phyloP scores from a whole-genome alignment of 345 rosid genomes.

The Acer yangbiense region DNA sequence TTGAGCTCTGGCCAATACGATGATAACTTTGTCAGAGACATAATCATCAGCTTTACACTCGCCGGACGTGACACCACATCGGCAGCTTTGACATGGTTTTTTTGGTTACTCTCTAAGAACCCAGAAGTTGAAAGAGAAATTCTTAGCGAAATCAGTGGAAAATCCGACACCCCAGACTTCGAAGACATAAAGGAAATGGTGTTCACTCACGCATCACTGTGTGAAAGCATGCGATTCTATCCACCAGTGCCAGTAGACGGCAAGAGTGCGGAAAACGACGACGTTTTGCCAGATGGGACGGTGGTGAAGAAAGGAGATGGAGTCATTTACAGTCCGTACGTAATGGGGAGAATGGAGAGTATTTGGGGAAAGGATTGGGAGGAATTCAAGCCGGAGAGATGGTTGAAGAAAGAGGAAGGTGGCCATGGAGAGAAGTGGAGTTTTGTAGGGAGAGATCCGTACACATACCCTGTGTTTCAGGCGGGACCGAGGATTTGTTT shows the following conservation, averaged over 20 bases:
- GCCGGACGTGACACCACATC: slow-evolving; percentile 79
- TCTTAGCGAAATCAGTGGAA: slow-evolving; percentile 41
- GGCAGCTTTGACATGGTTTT: slow-evolving; percentile 81
- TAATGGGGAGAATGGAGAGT: slow-evolving; percentile 47
- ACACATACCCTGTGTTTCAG: slow-evolving; percentile 42
- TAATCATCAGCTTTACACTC: slow-evolving; percentile 59
- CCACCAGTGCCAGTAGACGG: slow-evolving; percentile 57
- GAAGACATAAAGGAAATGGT: slow-evolving; percentile 58
- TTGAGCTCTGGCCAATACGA: slow-evolving; percentile 49
- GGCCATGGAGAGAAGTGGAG: slow-evolving; percentile 32
- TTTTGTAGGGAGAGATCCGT: slow-evolving; percentile 44
- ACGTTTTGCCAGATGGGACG: slow-evolving; percentile 54
- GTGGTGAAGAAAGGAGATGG: slow-evolving; percentile 42
- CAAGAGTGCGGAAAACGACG: slow-evolving; percentile 34
- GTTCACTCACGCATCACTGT: slow-evolving; percentile 54
- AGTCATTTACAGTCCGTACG: slow-evolving; percentile 47
- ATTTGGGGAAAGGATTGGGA: slow-evolving; percentile 54
- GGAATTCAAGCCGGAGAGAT: slow-evolving; percentile 56
- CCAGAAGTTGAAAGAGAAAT: slow-evolving; percentile 43
- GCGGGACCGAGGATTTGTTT: slow-evolving; percentile 56
- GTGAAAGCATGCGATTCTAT: slow-evolving; percentile 58
- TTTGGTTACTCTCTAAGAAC: slow-evolving; percentile 53
- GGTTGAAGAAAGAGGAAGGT: slow-evolving; percentile 37
- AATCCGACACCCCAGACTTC: slow-evolving; percentile 16
- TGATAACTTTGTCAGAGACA: slow-evolving; percentile 51